Conservation (phyloP, 148 eudicot genomes). For the Cornus florida region DNA sequence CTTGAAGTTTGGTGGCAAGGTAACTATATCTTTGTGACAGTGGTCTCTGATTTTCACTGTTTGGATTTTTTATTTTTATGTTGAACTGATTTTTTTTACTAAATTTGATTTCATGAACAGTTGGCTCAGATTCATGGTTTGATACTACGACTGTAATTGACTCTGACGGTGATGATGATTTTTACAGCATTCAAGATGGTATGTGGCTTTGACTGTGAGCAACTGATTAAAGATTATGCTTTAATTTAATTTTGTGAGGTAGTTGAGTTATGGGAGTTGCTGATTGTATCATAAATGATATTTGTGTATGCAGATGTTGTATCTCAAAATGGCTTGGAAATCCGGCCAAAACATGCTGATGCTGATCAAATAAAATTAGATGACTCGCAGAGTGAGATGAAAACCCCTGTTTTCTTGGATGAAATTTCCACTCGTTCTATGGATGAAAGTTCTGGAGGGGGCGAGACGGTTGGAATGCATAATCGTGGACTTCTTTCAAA, state of each 20-base stretch:
- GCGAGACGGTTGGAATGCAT: constrained; percentile 26
- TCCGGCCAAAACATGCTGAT: constrained; percentile 2
- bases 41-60: too few species aligned
- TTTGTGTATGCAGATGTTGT: constrained; percentile 44
- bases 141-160: constrained; percentile 53
- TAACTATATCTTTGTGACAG: too few species aligned
- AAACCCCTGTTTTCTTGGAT: constrained; percentile 31
- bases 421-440: constrained; percentile 38
- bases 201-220: constrained; percentile 4
- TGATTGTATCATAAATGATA: constrained; percentile 7
- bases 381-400: constrained; percentile 35
- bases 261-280: neutral
- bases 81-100: neutral
- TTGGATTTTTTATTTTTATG: neutral
- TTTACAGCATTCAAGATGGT: constrained; percentile 79
- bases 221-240: neutral
- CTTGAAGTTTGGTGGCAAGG: neutral
- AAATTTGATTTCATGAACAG: constrained; percentile 24
- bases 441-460: constrained; percentile 31
- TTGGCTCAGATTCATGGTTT: constrained; percentile 64
- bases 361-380: constrained; percentile 30
- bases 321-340: constrained; percentile 52
- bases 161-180: constrained; percentile 72
- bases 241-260: neutral
- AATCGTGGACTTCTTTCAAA: constrained; percentile 45